Evolutionary conservation across 352 stramenopile genomes (phyloP).

Genomic region (Thraustotheca clavata): DNA sequence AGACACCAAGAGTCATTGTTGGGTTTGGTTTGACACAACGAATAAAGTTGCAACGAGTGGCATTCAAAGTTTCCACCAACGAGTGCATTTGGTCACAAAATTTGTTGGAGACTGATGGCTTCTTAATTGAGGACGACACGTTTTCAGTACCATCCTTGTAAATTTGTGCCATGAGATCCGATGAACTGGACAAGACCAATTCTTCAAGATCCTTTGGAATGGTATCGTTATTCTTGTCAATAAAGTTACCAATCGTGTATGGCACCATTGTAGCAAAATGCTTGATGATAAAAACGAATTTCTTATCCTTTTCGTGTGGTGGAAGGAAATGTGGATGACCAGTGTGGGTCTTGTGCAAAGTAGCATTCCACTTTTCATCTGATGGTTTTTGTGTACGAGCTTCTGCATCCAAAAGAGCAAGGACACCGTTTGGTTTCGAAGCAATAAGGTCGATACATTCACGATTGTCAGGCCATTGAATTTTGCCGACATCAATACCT

Average conservation of each 20-base stretch:
- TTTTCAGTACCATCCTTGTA: slow-evolving; percentile 62
- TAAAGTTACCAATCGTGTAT: slow-evolving; percentile 93
- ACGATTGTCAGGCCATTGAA: slow-evolving; percentile 74
- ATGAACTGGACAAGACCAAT: slow-evolving; percentile 75
- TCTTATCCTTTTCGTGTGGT: slow-evolving; percentile 82
- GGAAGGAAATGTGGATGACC: slow-evolving; percentile 62
- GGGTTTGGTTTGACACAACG: slow-evolving; percentile 89
- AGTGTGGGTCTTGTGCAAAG: slow-evolving; percentile 69
- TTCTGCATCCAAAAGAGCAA: slow-evolving; percentile 73
- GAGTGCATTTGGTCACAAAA: slow-evolving; percentile 84
- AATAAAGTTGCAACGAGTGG: slow-evolving; percentile 82
- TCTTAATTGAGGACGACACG: slow-evolving; percentile 29
- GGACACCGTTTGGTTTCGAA: slow-evolving; percentile 68
- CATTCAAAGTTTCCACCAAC: slow-evolving; percentile 78
- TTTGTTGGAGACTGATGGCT: slow-evolving; percentile 64
- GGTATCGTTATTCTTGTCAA: slow-evolving; percentile 96
- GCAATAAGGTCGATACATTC: slow-evolving; percentile 82
- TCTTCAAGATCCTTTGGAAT: slow-evolving; percentile 88
- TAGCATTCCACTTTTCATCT: slow-evolving; percentile 81
- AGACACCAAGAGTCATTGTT: slow-evolving; percentile 61
- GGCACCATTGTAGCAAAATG: slow-evolving; percentile 94
- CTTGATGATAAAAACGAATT: slow-evolving; percentile 92
- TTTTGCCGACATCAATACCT: slow-evolving; percentile 78
- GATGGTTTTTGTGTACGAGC: slow-evolving; percentile 68
- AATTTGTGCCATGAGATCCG: slow-evolving; percentile 69